phyloP scores from a whole-genome alignment of 257 asterid genomes.

The Solanum chmielewskii region DNA sequence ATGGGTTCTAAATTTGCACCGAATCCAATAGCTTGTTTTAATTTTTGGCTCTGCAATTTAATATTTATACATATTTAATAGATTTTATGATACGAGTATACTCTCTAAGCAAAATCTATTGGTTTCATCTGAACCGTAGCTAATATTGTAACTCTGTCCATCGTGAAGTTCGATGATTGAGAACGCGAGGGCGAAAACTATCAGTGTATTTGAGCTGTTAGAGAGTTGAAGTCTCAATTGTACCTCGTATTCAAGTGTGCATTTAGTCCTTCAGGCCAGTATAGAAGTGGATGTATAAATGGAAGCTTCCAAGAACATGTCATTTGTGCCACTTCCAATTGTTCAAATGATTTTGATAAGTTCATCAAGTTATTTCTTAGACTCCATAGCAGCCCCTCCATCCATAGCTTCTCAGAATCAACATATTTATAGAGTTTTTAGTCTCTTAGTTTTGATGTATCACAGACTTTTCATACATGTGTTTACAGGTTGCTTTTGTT shows the following conservation, averaged over 20 bases:
- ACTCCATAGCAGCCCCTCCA: background rate
- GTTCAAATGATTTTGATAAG: background rate
- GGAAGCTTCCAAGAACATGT: background rate
- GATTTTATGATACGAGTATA: background rate
- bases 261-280: background rate
- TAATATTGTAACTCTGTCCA: background rate
- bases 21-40: background rate
- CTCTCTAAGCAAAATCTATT: background rate
- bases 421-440: background rate
- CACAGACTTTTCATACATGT: background rate
- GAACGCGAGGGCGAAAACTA: background rate
- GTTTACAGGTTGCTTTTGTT: slow-evolving; percentile 74
- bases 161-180: background rate
- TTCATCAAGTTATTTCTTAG: background rate
- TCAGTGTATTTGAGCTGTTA: background rate
- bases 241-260: background rate
- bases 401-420: background rate
- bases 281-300: background rate
- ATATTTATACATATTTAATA: background rate
- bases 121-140: background rate
- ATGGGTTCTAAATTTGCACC: background rate
- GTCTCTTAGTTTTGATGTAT: background rate
- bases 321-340: background rate
- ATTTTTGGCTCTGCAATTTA: background rate
- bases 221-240: background rate